Conservation (phyloP, 1,284 basidiomycete genomes). For the Irpex lacteus region DNA sequence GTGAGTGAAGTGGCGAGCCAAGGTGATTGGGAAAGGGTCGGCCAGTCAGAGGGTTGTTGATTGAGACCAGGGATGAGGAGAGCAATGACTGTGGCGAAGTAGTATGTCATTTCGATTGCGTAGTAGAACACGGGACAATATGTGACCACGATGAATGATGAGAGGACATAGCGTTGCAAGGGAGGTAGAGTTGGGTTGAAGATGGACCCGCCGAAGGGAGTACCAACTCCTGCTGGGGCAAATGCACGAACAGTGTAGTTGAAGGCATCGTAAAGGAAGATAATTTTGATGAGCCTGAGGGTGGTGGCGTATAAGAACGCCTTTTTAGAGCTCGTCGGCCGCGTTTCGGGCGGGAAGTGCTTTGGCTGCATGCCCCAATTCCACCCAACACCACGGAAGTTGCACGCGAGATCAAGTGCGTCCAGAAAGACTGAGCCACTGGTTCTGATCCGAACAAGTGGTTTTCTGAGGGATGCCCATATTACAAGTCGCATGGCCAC, state of each 20-base stretch:
- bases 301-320: constrained; percentile 37
- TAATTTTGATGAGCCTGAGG: constrained; percentile 32
- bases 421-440: constrained; percentile 29
- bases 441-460: constrained; percentile 14
- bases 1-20: constrained; percentile 37
- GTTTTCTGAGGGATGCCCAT: constrained; percentile 16
- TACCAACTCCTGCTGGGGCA: constrained; percentile 32
- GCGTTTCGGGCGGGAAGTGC: constrained; percentile 40
- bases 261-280: constrained; percentile 38
- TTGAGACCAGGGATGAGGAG: constrained; percentile 30
- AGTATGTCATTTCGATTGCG: constrained; percentile 42
- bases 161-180: constrained; percentile 40
- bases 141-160: constrained; percentile 38
- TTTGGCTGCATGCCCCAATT: constrained; percentile 41
- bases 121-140: constrained; percentile 40
- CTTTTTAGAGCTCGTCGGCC: constrained; percentile 32
- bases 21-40: constrained; percentile 39
- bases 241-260: constrained; percentile 38
- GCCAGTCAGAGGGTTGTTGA: constrained; percentile 38
- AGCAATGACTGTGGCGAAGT: constrained; percentile 40
- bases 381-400: constrained; percentile 56
- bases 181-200: constrained; percentile 44
- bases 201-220: constrained; percentile 44
- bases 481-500: constrained; percentile 18
- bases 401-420: constrained; percentile 43